Evolutionary conservation across 2,329 filamentous ascomycete genomes (phyloP).

Genomic region (Alternaria longipes): DNA sequence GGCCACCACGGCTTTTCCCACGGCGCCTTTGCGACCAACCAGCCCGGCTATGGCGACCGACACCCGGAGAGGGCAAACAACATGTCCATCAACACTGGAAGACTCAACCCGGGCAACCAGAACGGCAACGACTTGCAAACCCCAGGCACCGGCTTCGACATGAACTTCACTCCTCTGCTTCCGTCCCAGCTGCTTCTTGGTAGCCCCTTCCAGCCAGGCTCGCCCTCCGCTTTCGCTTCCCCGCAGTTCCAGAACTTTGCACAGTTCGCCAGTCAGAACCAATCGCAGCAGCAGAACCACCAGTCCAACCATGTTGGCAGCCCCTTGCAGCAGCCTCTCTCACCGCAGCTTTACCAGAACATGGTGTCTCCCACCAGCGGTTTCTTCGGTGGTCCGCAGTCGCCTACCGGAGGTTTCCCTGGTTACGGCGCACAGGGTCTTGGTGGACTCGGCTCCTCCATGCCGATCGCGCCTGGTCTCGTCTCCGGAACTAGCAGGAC

Average conservation of each 20-base stretch:
- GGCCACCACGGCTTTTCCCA: conserved; percentile 91
- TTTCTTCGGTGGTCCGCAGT: conserved; percentile 83
- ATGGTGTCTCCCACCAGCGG: conserved; percentile 88
- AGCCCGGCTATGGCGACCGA: conserved; percentile 82
- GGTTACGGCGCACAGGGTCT: conserved; percentile 68
- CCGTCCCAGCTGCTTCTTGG: conserved; percentile 94
- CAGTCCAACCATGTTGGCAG: conserved; percentile 73
- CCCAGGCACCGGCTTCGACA: conserved; percentile 89
- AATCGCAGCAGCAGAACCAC: conserved; percentile 68
- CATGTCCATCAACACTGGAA: conserved; percentile 89
- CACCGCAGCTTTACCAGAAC: conserved; percentile 82
- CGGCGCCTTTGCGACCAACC: conserved; percentile 88
- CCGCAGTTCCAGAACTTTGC: conserved; percentile 90
- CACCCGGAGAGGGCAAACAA: conserved; percentile 87
- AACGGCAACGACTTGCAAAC: conserved; percentile 79
- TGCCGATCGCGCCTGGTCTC: conserved; percentile 79
- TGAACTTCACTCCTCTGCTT: conserved; percentile 97
- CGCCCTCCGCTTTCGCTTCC: conserved; percentile 86
- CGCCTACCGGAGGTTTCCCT: conserved; percentile 79
- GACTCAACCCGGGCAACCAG: conserved; percentile 64
- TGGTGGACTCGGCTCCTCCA: conserved; percentile 74
- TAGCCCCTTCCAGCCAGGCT: conserved; percentile 95
- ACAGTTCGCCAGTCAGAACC: conserved; percentile 66
- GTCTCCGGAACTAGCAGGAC: conserved; percentile 93
- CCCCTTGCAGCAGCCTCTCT: conserved; percentile 74